A percentile compares a stretch with the other conserved stretches of the same genome.
These are phyloP conservation scores for Cymbopogon citratus DNA, from an alignment of 176 grass and related monocot genomes.

Conservation along the genomic window DNA sequence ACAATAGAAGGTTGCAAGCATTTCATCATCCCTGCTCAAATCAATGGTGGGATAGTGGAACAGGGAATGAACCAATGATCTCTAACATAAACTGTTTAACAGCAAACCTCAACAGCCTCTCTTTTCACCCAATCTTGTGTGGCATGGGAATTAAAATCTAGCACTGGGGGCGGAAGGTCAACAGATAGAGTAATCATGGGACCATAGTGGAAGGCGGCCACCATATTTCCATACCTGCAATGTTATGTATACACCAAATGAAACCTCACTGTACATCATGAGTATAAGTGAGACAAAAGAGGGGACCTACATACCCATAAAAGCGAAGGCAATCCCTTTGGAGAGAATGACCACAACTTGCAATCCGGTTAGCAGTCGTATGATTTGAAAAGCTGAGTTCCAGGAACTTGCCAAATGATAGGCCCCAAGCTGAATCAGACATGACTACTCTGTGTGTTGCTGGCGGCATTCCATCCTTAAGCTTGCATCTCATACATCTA, in stretches of 20 bases:
- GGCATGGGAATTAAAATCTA: conserved; percentile 56
- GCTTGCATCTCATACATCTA: conserved; percentile 72
- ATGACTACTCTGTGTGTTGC: conserved; percentile 66
- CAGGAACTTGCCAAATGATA: conserved; percentile 96
- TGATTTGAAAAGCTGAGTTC: conserved; percentile 78
- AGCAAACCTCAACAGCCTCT: conserved; percentile 66
- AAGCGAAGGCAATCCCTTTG: conserved; percentile 83
- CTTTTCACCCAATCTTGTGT: conserved; percentile 73
- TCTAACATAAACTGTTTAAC: conserved; percentile 19
- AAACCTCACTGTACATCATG: conserved; percentile 13
- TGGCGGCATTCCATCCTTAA: conserved; percentile 72
- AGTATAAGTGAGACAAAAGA: background rate
- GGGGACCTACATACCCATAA: conserved; percentile 59
- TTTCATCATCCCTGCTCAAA: conserved; percentile 17
- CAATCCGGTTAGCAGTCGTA: conserved; percentile 73
- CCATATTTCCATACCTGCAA: conserved; percentile 86
- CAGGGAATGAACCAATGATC: conserved; percentile 8
- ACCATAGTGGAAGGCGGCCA: conserved; percentile 77
- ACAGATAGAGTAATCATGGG: conserved; percentile 73
- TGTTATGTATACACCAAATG: conserved; percentile 16
- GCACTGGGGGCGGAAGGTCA: conserved; percentile 57
- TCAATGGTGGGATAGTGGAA: conserved; percentile 10
- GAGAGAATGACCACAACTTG: conserved; percentile 83
- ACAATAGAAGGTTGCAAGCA: conserved; percentile 24
- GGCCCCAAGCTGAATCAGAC: conserved; percentile 87